Evolutionary conservation across 1,139 yeast species (phyloP).

Genomic region (Yamadazyma triangularis): DNA sequence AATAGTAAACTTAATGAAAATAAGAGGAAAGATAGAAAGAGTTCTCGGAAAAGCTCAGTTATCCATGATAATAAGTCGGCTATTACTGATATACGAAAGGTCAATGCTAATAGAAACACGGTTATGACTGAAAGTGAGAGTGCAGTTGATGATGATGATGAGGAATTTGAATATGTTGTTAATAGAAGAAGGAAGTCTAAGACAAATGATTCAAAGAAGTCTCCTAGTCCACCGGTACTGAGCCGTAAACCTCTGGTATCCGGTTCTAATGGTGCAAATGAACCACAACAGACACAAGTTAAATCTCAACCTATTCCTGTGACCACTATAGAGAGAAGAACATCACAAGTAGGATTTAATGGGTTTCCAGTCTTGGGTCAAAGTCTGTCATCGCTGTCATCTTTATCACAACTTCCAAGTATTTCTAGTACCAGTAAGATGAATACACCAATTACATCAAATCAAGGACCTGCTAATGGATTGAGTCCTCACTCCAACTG

Average conservation of each 20-base stretch:
- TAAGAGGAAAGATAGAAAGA: constrained; percentile 15
- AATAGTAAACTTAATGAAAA: constrained; percentile 9
- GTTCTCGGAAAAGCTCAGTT: constrained; percentile 25
- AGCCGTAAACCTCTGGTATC: background rate
- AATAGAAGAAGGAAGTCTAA: constrained; percentile 19
- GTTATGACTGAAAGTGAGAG: constrained; percentile 12
- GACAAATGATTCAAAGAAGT: constrained; percentile 8
- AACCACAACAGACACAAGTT: background rate
- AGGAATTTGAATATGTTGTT: constrained; percentile 29
- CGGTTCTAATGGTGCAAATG: background rate
- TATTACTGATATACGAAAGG: constrained; percentile 20
- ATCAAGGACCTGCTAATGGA: constrained; percentile 8
- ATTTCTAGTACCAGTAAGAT: too few relatives aligned
- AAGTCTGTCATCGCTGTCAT: constrained; percentile 1
- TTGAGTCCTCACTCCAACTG: constrained; percentile 30
- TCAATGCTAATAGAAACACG: constrained; percentile 2
- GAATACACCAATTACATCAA: background rate
- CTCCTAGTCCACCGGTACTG: constrained; percentile 6
- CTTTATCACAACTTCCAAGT: background rate
- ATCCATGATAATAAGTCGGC: constrained; percentile 13
- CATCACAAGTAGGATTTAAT: background rate
- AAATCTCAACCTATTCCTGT: background rate
- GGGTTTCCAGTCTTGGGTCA: constrained; percentile 5
- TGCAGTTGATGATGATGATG: constrained; percentile 16
- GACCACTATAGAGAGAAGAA: background rate